Conservation (phyloP, 2,329 filamentous ascomycete genomes). For the Orbilia javanica region DNA sequence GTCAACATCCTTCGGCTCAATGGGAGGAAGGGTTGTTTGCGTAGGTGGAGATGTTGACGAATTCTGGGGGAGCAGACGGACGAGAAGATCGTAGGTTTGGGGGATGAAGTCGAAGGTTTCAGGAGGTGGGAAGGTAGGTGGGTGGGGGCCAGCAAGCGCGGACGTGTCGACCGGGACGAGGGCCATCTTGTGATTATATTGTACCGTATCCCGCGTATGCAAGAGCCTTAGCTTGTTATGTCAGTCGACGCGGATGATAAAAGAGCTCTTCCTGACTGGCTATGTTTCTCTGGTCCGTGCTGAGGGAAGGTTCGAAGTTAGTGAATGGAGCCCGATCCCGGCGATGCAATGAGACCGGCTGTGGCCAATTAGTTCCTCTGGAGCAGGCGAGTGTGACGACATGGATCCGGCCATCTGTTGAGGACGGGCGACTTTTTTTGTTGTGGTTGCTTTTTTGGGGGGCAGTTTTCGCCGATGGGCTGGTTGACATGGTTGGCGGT, state of each 20-base stretch:
- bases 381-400: conserved; percentile 14
- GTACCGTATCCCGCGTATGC: no score
- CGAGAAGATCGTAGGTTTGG: conserved; percentile 63
- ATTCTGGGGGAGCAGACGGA: conserved; percentile 63
- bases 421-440: neutral
- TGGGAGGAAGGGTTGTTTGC: conserved; percentile 67
- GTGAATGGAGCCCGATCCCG: conserved; percentile 19
- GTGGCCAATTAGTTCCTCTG: conserved; percentile 11
- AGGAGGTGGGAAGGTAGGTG: conserved; percentile 63
- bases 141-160: conserved; percentile 61
- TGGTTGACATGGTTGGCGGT: neutral
- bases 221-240: neutral
- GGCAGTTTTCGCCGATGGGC: conserved; percentile 43
- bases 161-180: conserved; percentile 60
- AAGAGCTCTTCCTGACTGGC: neutral
- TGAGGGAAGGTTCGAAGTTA: neutral
- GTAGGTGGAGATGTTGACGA: conserved; percentile 62
- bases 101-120: conserved; percentile 63
- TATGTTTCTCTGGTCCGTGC: neutral
- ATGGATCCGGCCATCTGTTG: conserved; percentile 42
- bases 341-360: conserved; percentile 36
- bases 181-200: conserved; percentile 60
- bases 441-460: conserved; percentile 47
- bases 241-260: neutral
- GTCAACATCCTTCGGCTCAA: conserved; percentile 81